Evolutionary conservation across 352 stramenopile species (phyloP), one percentile per base, ranked within the genome.

Genomic region (Thalassiosira livingstoniorum): DNA sequence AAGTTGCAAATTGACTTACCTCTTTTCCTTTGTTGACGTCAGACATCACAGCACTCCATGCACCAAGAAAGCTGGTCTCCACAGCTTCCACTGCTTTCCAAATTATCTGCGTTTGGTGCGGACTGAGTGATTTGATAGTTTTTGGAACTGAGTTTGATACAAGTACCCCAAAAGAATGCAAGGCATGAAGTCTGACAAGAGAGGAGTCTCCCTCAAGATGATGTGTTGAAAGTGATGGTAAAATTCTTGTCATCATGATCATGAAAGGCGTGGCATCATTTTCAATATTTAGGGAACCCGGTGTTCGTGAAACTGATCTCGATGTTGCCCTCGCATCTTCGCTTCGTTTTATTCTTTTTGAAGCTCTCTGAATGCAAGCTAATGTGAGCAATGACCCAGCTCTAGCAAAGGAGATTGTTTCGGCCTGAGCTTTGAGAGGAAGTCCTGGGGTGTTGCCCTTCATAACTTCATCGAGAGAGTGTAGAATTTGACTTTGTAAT

Each of bases 391-490:
- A 69, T 42, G 86, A 89, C 39, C 87, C 88, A 27, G 90, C 80
- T 62, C 88, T 86, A 23, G 83, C 87, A 78, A 83, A 89, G 35
- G 83, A 86, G 21, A 83, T 23, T n/a, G 77, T 80, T 55, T 85
- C 72, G 21, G 78, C 21, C 25, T 87, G 72, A 37, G 83, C 83
- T 72, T 86, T 85, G 0, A 75, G 60, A 32, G 67, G 82, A 68
- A 64, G 67, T 61, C 62, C 73, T 29, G 55, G 39, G 85, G 86
- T 80, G 37, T 76, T 86, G 23, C 82, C 88, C 61, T 90, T 87
- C 72, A 94, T 91, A 1, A 94, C 81, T 85, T 94, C 87, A 72
- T 94, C 89, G 13, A 95, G 76, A 58, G 85, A 91, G 82, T 93
- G 86, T 43, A 95, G 76, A 55, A 94, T 91, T 2, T 80, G 79